Evolutionary conservation across 257 asterid genomes (phyloP).

Genomic region (Nicotiana tabacum): DNA sequence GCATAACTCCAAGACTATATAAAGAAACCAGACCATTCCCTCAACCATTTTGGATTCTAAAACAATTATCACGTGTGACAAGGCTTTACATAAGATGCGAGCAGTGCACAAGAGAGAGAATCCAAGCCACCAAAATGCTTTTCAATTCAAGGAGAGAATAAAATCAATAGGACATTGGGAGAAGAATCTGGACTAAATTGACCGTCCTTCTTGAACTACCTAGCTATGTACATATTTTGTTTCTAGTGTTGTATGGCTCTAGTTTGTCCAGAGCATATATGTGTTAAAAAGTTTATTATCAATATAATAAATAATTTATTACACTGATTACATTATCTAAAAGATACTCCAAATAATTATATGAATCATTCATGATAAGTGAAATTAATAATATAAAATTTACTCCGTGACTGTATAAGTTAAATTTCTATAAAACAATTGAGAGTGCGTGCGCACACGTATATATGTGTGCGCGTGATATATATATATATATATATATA

Average conservation of each 20-base stretch:
- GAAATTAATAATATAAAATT: background rate
- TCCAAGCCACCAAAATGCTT: constrained; percentile 23
- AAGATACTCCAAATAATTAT: background rate
- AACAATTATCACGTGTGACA: background rate
- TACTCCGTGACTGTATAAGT: background rate
- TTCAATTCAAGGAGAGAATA: constrained; percentile 13
- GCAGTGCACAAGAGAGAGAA: constrained; percentile 6
- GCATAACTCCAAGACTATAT: background rate
- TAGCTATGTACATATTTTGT: background rate
- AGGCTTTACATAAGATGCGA: background rate
- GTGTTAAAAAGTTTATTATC: background rate
- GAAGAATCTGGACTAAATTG: constrained; percentile 22
- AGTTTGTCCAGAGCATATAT: background rate
- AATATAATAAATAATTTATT: too few relatives aligned
- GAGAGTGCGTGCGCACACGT: background rate
- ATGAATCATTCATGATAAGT: background rate
- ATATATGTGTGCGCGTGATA: too few relatives aligned
- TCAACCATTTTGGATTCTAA: background rate
- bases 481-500: too few relatives aligned
- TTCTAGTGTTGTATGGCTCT: background rate
- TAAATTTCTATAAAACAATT: background rate
- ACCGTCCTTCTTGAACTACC: constrained; percentile 10
- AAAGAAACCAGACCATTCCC: background rate
- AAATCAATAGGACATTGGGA: background rate
- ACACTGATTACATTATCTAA: background rate